Evolutionary conservation across 306 rosid species (phyloP), one percentile per base, ranked within the genome.

Genomic region (Alnus rubra): DNA sequence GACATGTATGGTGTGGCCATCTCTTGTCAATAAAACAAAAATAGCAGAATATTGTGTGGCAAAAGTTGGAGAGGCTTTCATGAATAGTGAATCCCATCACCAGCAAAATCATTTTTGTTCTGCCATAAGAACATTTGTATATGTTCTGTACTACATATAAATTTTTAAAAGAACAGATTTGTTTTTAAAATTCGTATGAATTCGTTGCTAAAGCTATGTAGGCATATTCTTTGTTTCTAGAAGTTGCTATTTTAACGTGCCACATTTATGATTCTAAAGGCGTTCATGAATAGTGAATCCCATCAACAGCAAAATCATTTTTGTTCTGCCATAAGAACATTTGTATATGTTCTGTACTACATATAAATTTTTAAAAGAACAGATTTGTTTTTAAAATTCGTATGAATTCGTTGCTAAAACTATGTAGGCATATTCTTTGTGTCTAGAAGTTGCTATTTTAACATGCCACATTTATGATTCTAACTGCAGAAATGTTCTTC

Each of bases 401-500:
- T 63, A 28, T 49, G 62, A 37, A 49, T 79, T 71, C 49, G 12
- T 51, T 23, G 5, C 37, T 73, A 50, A 48, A 79, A 72, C 73
- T 37, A 14, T 35, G 44, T 9, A 15, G 28, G 12, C 70, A 35
- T 45, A 28, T 23, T 71, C 12, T 12, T 47, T 19, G 19, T 59
- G 60, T 79, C 63, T 55, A 51, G 33, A 48, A 18, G 30, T 74
- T 82, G 56, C 45, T 55, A 35, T 58, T 30, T 47, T 71, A 60
- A 54, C 81, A 60, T 52, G 45, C 71, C 63, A 59, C 11, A 71
- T 83, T 52, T 49, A 60, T 77, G 19, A 58, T 80, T 75, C 65
- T 83, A 78, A 31, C 76, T 84, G 75, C 89, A 92, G 98, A 88
- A 88, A 89, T 47, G 90, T 94, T 78, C 95, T 94, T 85, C 89